Percentiles rank a stretch among this genome's conserved stretches.
Conservation (phyloP, 345 rosid genomes). For the Balakata baccata region DNA sequence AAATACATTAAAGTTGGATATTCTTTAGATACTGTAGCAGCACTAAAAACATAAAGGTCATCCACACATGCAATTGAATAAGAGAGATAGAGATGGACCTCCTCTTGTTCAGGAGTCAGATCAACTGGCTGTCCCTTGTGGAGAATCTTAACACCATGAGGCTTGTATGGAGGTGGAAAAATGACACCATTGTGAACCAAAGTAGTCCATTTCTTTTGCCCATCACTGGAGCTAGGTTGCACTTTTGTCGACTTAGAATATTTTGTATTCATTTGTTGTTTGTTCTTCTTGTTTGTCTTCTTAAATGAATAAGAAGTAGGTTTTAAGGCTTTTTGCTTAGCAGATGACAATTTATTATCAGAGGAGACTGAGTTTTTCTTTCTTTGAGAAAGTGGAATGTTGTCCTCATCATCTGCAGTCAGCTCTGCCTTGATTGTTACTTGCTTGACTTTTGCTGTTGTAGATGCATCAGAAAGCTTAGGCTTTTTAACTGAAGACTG, state of each 20-base stretch:
- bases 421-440: conserved; percentile 48
- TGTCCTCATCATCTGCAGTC: conserved; percentile 63
- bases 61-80: conserved; percentile 5
- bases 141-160: conserved; percentile 86
- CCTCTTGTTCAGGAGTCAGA: conserved; percentile 83
- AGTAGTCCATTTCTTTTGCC: conserved; percentile 96
- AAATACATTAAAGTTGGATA: conserved; percentile 9
- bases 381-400: conserved; percentile 71
- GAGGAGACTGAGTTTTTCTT: conserved; percentile 50
- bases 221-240: conserved; percentile 77
- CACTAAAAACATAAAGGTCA: background rate
- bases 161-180: conserved; percentile 80
- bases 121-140: conserved; percentile 75
- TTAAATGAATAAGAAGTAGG: conserved; percentile 52
- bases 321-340: conserved; percentile 50
- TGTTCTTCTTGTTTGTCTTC: conserved; percentile 46
- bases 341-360: conserved; percentile 42
- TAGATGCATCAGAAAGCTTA: conserved; percentile 51
- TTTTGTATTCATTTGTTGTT: conserved; percentile 52
- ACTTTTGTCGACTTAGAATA: conserved; percentile 66
- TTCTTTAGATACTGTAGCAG: background rate
- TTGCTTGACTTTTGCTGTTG: conserved; percentile 45
- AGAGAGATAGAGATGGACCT: conserved; percentile 44
- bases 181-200: conserved; percentile 94
- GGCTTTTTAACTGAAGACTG: conserved; percentile 57